These are phyloP conservation scores for Penicillium griseofulvum DNA, from an alignment of 2,329 filamentous ascomycete genomes.

Conservation along the genomic window DNA sequence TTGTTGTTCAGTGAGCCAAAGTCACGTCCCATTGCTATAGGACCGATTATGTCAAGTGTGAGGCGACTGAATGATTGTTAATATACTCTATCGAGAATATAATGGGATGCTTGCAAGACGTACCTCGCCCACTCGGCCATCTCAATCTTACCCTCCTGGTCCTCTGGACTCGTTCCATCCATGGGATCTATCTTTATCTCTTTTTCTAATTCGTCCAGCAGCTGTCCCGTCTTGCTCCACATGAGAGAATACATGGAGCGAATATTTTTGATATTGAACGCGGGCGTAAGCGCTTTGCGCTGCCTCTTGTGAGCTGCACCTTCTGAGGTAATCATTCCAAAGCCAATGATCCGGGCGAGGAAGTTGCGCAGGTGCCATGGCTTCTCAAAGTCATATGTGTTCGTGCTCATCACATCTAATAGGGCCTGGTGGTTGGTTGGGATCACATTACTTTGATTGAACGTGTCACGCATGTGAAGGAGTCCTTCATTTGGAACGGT, in stretches of 20 bases:
- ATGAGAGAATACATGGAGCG: constrained; percentile 36
- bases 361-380: constrained; percentile 46
- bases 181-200: constrained; percentile 29
- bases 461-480: constrained; percentile 51
- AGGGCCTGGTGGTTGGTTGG: constrained; percentile 42
- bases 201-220: constrained; percentile 35
- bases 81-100: neutral
- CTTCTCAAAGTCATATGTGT: constrained; percentile 56
- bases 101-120: neutral
- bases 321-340: constrained; percentile 52
- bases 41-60: constrained; percentile 59
- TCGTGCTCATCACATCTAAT: constrained; percentile 53
- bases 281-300: constrained; percentile 37
- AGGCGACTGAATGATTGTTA: constrained; percentile 40
- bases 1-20: constrained; percentile 54
- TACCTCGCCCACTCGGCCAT: constrained; percentile 38
- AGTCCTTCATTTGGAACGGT: constrained; percentile 56
- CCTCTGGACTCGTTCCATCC: constrained; percentile 22
- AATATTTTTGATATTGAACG: constrained; percentile 40
- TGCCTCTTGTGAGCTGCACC: constrained; percentile 52
- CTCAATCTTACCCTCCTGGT: constrained; percentile 32
- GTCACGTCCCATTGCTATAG: constrained; percentile 57
- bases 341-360: constrained; percentile 50
- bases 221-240: constrained; percentile 38
- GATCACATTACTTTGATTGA: constrained; percentile 40